Base-by-base conservation (phyloP, 2,329 filamentous ascomycete genomes). In the Fusarium udum region DNA sequence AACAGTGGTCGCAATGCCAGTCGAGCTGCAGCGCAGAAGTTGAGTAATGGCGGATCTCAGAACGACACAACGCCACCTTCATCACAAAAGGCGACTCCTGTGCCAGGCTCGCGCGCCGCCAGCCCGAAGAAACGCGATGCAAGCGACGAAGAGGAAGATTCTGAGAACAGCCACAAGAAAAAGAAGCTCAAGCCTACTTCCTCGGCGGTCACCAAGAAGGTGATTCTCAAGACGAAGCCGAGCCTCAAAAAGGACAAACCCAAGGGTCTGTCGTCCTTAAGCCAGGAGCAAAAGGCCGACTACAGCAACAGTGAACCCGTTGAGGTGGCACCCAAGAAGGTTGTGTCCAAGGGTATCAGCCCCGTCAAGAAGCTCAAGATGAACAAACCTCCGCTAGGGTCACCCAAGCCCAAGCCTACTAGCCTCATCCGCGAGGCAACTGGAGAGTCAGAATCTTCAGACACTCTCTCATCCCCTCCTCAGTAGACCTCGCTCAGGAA, bases 1-100 rank as follows among this genome's bases (percentile, higher is more conserved):
- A 91, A 91, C 78, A 90, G 89, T 73, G 89, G 90, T 31, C 85
- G 90, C 39, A 90, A 88, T 73, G 89, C 90, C 20, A 90, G 89
- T 69, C 84, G 89, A 64, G 88, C 88, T 13, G 90, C 90, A 16
- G 87, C 89, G 15, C 87, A 89, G 74, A 91, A 91, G 82, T 88
- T 92, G 71, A 89, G 87, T 76, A 90, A 90, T 72, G 88, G 86
- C 68, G 85, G 83, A 65, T 88, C 85, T 64, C 85, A 87, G 71
- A 84, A 86, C 73, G 88, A 89, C 65, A 83, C 84, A 53, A 91
- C 89, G 46, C 89, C 89, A 15, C 89, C 90, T 22, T 87, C 87
- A 36, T 91, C 89, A 72, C 89, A 91, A 76, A 91, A 90, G 77
- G 88, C 87, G 42, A 92, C 90, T 4, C 90, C 90, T 4, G 81